Percentiles rank a stretch among this genome's conserved stretches.
Conservation (phyloP, 2,329 filamentous ascomycete species). For the Parascedosporium putredinis region DNA sequence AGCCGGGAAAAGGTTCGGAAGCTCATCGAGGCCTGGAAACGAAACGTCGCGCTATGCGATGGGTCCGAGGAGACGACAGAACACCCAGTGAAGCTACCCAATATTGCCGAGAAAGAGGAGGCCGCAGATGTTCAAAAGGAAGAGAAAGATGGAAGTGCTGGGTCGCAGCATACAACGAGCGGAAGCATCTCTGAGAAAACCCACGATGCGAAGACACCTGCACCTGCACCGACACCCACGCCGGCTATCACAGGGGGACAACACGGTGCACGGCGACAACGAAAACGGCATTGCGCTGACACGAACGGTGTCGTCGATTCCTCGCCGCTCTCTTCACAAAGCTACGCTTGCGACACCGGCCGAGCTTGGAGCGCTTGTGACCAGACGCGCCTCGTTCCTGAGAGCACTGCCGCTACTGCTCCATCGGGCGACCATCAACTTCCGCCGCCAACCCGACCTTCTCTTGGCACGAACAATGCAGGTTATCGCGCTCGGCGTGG, state of each 20-base stretch:
- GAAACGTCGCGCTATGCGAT: slow-evolving; percentile 5
- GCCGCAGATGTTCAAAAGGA: neutral
- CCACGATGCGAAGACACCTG: too few relatives aligned
- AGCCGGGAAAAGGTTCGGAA: slow-evolving; percentile 51
- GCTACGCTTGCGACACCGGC: slow-evolving; percentile 52
- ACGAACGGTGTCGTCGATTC: slow-evolving; percentile 14
- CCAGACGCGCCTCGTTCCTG: slow-evolving; percentile 49
- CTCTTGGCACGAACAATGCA: slow-evolving; percentile 58
- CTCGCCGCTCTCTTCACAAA: slow-evolving; percentile 32
- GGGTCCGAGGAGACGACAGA: neutral
- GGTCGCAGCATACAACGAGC: neutral
- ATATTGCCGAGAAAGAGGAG: neutral
- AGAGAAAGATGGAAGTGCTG: neutral
- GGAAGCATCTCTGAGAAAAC: neutral
- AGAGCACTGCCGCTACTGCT: slow-evolving; percentile 58
- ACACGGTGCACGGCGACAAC: slow-evolving; percentile 4
- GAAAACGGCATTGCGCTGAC: slow-evolving; percentile 9
- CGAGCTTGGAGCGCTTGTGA: slow-evolving; percentile 58
- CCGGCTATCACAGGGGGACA: too few relatives aligned
- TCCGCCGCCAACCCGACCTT: slow-evolving; percentile 53
- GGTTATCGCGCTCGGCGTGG: slow-evolving; percentile 50
- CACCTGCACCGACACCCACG: too few relatives aligned
- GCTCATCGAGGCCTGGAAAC: slow-evolving; percentile 50
- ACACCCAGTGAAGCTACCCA: neutral
- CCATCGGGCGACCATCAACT: slow-evolving; percentile 57